Evolutionary conservation across 176 grass and related monocot species (phyloP).

Genomic region (Eremochloa ophiuroides): DNA sequence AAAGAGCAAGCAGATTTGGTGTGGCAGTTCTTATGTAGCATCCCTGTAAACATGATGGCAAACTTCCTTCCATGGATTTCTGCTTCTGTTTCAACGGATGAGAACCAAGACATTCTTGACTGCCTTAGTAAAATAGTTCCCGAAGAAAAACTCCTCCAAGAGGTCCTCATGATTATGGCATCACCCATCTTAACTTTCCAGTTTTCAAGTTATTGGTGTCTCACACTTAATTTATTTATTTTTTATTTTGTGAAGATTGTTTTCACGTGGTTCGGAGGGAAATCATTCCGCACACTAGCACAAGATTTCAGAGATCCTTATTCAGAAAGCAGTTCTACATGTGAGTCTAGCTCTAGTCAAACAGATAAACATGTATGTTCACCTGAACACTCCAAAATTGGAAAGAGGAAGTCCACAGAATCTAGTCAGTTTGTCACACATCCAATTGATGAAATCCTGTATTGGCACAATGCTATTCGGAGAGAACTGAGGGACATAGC

Average conservation of each 20-base stretch:
- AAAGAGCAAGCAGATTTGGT: conserved; percentile 87
- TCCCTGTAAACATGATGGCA: conserved; percentile 81
- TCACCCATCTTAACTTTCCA: conserved; percentile 1
- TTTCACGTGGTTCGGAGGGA: conserved; percentile 67
- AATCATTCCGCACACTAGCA: conserved; percentile 26
- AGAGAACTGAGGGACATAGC: conserved; percentile 66
- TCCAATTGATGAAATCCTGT: conserved; percentile 93
- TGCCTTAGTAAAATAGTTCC: conserved; percentile 73
- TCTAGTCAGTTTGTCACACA: conserved; percentile 36
- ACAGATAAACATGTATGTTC: conserved; percentile 21
- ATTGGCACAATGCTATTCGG: conserved; percentile 83
- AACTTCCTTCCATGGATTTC: conserved; percentile 87
- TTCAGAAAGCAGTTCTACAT: conserved; percentile 10
- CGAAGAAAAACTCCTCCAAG: conserved; percentile 67
- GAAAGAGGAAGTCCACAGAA: conserved; percentile 56
- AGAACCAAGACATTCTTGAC: conserved; percentile 64
- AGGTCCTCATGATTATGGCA: conserved; percentile 37
- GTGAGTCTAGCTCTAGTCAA: conserved; percentile 13
- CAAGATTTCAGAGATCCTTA: conserved; percentile 15
- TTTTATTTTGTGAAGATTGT: conserved; percentile 55
- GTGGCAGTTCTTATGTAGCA: conserved; percentile 89
- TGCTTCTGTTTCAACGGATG: conserved; percentile 63
- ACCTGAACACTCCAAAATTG: conserved; percentile 36
- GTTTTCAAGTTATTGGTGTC: not conserved
- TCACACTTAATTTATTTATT: conserved; percentile 16